phyloP scores from a whole-genome alignment of 306 rosid genomes.

The Cucurbita pepo region DNA sequence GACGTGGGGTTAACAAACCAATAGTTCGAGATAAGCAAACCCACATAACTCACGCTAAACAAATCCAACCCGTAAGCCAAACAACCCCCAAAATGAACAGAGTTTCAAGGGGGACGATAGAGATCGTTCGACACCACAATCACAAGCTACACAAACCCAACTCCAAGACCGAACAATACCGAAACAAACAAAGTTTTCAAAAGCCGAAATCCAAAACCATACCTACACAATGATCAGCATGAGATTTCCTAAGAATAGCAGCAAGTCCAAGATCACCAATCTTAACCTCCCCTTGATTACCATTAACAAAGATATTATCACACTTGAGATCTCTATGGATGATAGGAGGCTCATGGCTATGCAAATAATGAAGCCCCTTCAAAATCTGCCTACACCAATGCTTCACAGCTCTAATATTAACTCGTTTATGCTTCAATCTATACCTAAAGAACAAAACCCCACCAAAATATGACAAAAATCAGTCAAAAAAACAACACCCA shows the following conservation, averaged over 20 bases:
- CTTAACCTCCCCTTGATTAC: slow-evolving; percentile 94
- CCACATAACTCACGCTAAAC: neutral
- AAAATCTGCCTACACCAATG: slow-evolving; percentile 98
- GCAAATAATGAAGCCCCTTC: slow-evolving; percentile 77
- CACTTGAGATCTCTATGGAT: slow-evolving; percentile 98
- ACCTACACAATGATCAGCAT: slow-evolving; percentile 93
- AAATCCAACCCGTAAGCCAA: neutral
- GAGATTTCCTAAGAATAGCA: slow-evolving; percentile 78
- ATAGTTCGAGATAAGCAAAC: neutral
- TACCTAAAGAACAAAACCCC: slow-evolving; percentile 41
- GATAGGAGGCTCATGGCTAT: slow-evolving; percentile 87
- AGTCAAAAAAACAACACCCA: neutral
- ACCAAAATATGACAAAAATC: slow-evolving; percentile 8
- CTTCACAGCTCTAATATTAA: slow-evolving; percentile 78
- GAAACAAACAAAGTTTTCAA: neutral
- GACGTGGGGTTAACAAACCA: neutral
- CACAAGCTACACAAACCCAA: neutral
- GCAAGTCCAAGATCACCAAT: slow-evolving; percentile 99
- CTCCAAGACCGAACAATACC: neutral
- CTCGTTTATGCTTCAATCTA: slow-evolving; percentile 75
- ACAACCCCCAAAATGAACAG: neutral
- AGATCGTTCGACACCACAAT: neutral
- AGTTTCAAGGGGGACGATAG: neutral
- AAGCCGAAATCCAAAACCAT: slow-evolving; percentile 1
- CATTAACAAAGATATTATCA: slow-evolving; percentile 87